These are phyloP conservation scores for Simmondsia chinensis DNA, from an alignment of 148 eudicot genomes.

Conservation along the genomic window DNA sequence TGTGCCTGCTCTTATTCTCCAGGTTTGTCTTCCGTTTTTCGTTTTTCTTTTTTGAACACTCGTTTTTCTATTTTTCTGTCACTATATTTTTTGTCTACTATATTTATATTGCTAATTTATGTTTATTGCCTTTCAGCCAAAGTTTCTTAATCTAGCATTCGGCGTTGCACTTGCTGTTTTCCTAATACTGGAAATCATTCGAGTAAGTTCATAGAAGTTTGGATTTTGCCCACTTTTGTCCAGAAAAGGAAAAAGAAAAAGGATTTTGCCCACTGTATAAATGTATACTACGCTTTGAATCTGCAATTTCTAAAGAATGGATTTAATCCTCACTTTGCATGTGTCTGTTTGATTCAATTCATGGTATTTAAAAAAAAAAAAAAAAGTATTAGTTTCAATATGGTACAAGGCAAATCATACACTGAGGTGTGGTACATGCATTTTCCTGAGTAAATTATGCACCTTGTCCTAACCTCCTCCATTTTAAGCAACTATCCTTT, in stretches of 20 bases:
- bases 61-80: constrained; percentile 1
- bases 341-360: too few species aligned
- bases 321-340: too few species aligned
- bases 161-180: constrained; percentile 95
- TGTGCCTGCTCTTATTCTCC: constrained; percentile 88
- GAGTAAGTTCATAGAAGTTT: constrained; percentile 44
- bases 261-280: neutral
- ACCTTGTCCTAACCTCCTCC: too few species aligned
- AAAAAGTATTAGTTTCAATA: too few species aligned
- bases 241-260: neutral
- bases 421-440: too few species aligned
- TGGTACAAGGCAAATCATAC: too few species aligned
- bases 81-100: neutral
- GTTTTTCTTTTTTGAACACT: neutral
- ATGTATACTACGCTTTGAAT: too few species aligned
- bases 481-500: too few species aligned
- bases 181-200: constrained; percentile 72
- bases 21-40: constrained; percentile 62
- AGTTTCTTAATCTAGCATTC: constrained; percentile 82
- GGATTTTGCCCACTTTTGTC: neutral
- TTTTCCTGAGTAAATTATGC: too few species aligned
- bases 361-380: too few species aligned
- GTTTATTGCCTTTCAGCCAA: constrained; percentile 42
- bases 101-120: neutral
- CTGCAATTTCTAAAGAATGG: neutral